These are phyloP conservation scores for Tricharina praecox DNA, from an alignment of 495 filamentous ascomycete genomes.

Conservation along the genomic window DNA sequence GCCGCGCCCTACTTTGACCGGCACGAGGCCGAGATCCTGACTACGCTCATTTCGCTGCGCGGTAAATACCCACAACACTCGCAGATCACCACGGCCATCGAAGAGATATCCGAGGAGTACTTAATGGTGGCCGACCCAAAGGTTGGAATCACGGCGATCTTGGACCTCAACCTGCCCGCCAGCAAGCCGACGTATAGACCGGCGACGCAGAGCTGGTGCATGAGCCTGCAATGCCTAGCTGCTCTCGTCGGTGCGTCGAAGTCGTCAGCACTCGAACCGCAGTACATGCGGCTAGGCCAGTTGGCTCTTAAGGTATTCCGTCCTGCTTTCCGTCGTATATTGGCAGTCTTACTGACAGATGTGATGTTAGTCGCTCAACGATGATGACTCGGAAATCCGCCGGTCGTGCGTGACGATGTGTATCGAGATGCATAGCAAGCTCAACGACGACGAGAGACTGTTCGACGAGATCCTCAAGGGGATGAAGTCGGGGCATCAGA, in stretches of 20 bases:
- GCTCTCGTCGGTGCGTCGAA: conserved; percentile 19
- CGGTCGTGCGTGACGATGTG: conserved; percentile 64
- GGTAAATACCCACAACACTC: conserved; percentile 28
- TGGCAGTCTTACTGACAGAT: conserved; percentile 36
- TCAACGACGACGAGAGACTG: conserved; percentile 37
- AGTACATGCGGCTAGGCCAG: conserved; percentile 16
- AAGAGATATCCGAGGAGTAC: conserved; percentile 41
- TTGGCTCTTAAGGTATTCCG: conserved; percentile 24
- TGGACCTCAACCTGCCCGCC: conserved; percentile 33
- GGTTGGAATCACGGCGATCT: conserved; percentile 35
- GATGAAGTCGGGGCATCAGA: conserved; percentile 50
- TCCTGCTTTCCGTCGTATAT: conserved; percentile 30
- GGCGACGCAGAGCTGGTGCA: conserved; percentile 28
- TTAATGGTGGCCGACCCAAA: conserved; percentile 32
- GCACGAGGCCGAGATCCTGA: conserved; percentile 41
- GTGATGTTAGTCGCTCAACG: conserved; percentile 41
- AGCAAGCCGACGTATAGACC: conserved; percentile 22
- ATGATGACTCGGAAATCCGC: conserved; percentile 58
- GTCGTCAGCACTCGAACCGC: conserved; percentile 14
- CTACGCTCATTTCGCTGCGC: conserved; percentile 22
- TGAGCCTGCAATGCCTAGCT: conserved; percentile 21
- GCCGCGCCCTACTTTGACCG: conserved; percentile 49
- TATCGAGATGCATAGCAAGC: conserved; percentile 51
- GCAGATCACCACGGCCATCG: conserved; percentile 42
- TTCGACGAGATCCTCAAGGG: conserved; percentile 50